Evolutionary conservation across 306 rosid species (phyloP).

Genomic region (Fragaria vesca): DNA sequence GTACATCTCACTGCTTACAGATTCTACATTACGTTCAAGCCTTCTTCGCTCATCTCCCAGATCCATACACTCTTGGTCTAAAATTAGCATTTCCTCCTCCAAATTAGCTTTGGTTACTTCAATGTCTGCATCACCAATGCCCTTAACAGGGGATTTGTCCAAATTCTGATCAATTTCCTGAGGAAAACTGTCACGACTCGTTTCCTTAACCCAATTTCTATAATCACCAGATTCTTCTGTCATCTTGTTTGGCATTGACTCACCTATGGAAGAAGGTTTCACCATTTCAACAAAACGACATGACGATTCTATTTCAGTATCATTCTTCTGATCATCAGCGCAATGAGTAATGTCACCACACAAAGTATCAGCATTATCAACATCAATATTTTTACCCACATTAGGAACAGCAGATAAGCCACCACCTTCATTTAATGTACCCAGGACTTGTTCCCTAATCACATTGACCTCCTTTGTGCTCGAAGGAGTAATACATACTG

Average conservation of each 20-base stretch:
- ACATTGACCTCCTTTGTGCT: constrained; percentile 32
- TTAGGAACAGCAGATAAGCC: constrained; percentile 22
- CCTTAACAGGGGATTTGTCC: constrained; percentile 29
- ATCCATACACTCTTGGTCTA: constrained; percentile 60
- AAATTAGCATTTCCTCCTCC: constrained; percentile 68
- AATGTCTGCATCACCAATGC: constrained; percentile 32
- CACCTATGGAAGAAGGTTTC: constrained; percentile 25
- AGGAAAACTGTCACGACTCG: constrained; percentile 20
- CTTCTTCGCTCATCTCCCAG: constrained; percentile 73
- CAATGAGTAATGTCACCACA: constrained; percentile 13
- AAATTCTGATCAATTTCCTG: constrained; percentile 31
- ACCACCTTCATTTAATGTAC: constrained; percentile 28
- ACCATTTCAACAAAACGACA: constrained; percentile 35
- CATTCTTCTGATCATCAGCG: constrained; percentile 35
- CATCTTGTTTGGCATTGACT: constrained; percentile 30
- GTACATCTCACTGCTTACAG: constrained; percentile 81
- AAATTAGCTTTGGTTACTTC: constrained; percentile 40
- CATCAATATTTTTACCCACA: constrained; percentile 17
- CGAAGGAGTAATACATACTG: constrained; percentile 9
- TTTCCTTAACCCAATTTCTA: constrained; percentile 35
- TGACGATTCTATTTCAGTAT: constrained; percentile 33
- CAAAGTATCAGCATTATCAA: constrained; percentile 16
- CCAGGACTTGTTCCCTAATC: constrained; percentile 39
- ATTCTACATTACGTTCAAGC: constrained; percentile 90
- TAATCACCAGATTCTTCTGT: constrained; percentile 24